Percentiles rank a stretch among this genome's conserved stretches.
phyloP scores from a whole-genome alignment of 441 rosid species.

The Biscutella laevigata region DNA sequence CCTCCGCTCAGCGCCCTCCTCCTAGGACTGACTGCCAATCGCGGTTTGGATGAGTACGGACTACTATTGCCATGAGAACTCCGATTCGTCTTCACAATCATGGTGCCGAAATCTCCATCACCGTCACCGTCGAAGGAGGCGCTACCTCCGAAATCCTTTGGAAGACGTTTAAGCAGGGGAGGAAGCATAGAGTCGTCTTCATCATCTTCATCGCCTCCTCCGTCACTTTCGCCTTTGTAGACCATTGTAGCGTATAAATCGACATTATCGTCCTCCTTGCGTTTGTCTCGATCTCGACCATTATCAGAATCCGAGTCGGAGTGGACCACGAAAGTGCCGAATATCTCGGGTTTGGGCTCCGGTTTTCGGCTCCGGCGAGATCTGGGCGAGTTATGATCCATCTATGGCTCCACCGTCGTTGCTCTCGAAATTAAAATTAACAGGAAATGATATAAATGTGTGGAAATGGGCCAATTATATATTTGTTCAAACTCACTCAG shows the following conservation, averaged over 20 bases:
- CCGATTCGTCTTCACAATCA: conserved; percentile 62
- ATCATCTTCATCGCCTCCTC: conserved; percentile 31
- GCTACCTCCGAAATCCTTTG: conserved; percentile 83
- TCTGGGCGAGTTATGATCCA: conserved; percentile 43
- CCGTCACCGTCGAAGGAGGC: conserved; percentile 41
- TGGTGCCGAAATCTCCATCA: conserved; percentile 57
- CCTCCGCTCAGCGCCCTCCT: background rate
- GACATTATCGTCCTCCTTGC: conserved; percentile 28
- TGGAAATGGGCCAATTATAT: too few relatives aligned
- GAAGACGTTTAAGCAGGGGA: conserved; percentile 73
- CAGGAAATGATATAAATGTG: too few relatives aligned
- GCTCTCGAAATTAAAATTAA: background rate
- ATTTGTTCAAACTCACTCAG: too few relatives aligned
- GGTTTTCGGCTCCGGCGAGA: conserved; percentile 46
- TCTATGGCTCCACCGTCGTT: conserved; percentile 21
- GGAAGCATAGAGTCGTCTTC: conserved; percentile 61
- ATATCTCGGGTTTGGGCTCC: conserved; percentile 44
- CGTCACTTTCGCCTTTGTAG: conserved; percentile 40
- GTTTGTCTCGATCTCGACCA: conserved; percentile 25
- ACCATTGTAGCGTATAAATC: conserved; percentile 56
- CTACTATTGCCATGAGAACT: conserved; percentile 14
- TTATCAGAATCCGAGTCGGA: conserved; percentile 37
- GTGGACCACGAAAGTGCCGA: conserved; percentile 60
- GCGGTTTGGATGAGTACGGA: conserved; percentile 27
- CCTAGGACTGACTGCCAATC: conserved; percentile 27